A percentile compares a stretch with the other conserved stretches of the same genome.
phyloP scores from a whole-genome alignment of 768 basidiomycete species.

The Termitomyces sp. region DNA sequence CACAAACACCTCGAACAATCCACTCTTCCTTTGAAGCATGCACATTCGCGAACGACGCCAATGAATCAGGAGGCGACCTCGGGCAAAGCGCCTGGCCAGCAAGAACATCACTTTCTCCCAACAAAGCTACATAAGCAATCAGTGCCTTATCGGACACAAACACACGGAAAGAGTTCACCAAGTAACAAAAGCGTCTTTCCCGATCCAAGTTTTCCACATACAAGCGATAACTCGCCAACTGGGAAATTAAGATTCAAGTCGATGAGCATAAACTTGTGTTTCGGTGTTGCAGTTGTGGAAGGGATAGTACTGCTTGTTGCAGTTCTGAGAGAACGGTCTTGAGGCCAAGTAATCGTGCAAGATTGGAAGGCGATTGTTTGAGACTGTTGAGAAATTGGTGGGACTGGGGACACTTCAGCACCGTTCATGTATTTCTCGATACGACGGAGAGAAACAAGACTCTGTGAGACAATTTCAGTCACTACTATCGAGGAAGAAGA shows the following conservation, averaged over 20 bases:
- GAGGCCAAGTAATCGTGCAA: slow-evolving; percentile 89
- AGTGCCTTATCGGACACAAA: background rate
- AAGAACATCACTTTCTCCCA: slow-evolving; percentile 85
- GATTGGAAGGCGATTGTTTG: slow-evolving; percentile 69
- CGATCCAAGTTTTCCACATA: slow-evolving; percentile 87
- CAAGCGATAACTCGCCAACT: slow-evolving; percentile 67
- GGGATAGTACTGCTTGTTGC: slow-evolving; percentile 33
- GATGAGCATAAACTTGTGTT: slow-evolving; percentile 72
- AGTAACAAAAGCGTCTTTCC: slow-evolving; percentile 86
- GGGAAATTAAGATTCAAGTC: slow-evolving; percentile 80
- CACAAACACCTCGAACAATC: slow-evolving; percentile 74
- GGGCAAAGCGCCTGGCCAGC: slow-evolving; percentile 80
- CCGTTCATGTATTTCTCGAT: slow-evolving; percentile 86
- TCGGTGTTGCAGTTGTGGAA: slow-evolving; percentile 66
- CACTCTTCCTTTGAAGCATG: slow-evolving; percentile 52
- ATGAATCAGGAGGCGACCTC: slow-evolving; percentile 74
- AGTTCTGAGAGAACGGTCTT: slow-evolving; percentile 46
- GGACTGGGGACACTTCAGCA: slow-evolving; percentile 64
- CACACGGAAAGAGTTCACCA: slow-evolving; percentile 26
- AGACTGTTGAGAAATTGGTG: slow-evolving; percentile 50
- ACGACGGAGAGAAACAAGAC: slow-evolving; percentile 79
- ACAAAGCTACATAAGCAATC: slow-evolving; percentile 43
- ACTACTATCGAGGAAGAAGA: background rate
- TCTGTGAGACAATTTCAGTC: slow-evolving; percentile 28
- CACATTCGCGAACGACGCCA: slow-evolving; percentile 52